phyloP scores from a whole-genome alignment of 2,329 filamentous ascomycete species.

The Epichloe elymi region DNA sequence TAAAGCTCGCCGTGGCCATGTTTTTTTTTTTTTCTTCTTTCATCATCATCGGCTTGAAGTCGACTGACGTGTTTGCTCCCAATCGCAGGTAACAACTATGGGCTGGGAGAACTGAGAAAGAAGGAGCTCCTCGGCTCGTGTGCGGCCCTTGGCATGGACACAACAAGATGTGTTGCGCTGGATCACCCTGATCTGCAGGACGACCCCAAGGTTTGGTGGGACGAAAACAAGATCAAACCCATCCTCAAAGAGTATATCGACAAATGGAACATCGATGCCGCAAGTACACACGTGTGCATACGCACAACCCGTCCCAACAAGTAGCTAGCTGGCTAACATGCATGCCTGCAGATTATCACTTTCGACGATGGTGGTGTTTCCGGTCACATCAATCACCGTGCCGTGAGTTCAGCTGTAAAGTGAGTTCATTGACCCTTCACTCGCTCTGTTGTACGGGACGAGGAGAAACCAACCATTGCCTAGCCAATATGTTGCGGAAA shows the following conservation, averaged over 20 bases:
- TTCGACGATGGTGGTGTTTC: slow-evolving; percentile 27
- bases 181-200: slow-evolving; percentile 24
- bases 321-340: not conserved
- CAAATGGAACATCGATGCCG: slow-evolving; percentile 25
- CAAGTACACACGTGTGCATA: slow-evolving; percentile 7
- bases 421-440: slow-evolving; percentile 10
- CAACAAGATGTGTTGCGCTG: slow-evolving; percentile 17
- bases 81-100: slow-evolving; percentile 17
- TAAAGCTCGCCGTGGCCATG: not conserved
- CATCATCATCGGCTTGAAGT: not conserved
- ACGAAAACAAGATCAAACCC: slow-evolving; percentile 18
- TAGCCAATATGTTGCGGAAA: slow-evolving; percentile 16
- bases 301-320: not conserved
- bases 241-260: slow-evolving; percentile 21
- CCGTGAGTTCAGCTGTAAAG: slow-evolving; percentile 25
- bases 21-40: no score
- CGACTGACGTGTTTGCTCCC: not conserved
- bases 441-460: not conserved
- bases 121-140: slow-evolving; percentile 18
- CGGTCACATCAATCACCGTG: slow-evolving; percentile 26
- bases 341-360: slow-evolving; percentile 20
- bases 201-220: slow-evolving; percentile 25
- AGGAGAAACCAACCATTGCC: not conserved
- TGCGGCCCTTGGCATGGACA: slow-evolving; percentile 16
- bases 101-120: slow-evolving; percentile 16